These are phyloP conservation scores for Prunus kanzakura DNA, from an alignment of 306 rosid species.

Conservation along the genomic window DNA sequence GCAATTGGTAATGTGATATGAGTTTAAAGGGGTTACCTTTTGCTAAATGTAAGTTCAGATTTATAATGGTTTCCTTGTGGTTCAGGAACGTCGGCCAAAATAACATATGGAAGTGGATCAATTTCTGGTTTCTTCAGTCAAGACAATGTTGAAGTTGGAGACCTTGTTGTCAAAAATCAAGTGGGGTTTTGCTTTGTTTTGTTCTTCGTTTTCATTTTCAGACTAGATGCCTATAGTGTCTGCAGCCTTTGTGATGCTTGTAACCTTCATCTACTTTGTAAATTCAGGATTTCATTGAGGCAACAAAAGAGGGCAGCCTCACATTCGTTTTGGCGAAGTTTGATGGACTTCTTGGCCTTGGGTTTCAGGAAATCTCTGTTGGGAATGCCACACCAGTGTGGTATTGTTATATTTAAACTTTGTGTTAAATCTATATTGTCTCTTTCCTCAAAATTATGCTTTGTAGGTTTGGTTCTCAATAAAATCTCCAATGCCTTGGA, in stretches of 20 bases:
- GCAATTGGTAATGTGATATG: constrained; percentile 48
- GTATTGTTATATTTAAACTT: constrained; percentile 35
- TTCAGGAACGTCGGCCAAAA: constrained; percentile 67
- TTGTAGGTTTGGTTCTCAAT: not conserved
- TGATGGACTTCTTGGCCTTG: constrained; percentile 88
- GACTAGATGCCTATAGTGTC: not conserved
- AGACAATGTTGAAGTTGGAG: constrained; percentile 71
- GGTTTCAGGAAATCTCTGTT: constrained; percentile 88
- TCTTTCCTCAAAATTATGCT: constrained; percentile 2
- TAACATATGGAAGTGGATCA: constrained; percentile 72
- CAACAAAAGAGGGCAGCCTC: constrained; percentile 71
- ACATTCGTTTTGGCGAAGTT: constrained; percentile 67
- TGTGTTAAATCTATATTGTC: constrained; percentile 4
- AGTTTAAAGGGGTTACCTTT: not conserved
- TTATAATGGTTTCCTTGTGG: constrained; percentile 21
- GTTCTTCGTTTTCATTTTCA: not conserved
- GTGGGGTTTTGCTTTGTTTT: constrained; percentile 25
- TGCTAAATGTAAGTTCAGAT: not conserved
- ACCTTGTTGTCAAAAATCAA: constrained; percentile 64
- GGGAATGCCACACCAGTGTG: constrained; percentile 69
- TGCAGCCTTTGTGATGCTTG: constrained; percentile 14
- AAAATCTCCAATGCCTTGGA: not conserved
- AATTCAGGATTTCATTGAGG: constrained; percentile 78
- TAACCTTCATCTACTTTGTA: constrained; percentile 2
- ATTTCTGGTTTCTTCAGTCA: constrained; percentile 83